These are phyloP conservation scores for Eucalyptus camaldulensis DNA, from an alignment of 345 rosid genomes.

Conservation along the genomic window DNA sequence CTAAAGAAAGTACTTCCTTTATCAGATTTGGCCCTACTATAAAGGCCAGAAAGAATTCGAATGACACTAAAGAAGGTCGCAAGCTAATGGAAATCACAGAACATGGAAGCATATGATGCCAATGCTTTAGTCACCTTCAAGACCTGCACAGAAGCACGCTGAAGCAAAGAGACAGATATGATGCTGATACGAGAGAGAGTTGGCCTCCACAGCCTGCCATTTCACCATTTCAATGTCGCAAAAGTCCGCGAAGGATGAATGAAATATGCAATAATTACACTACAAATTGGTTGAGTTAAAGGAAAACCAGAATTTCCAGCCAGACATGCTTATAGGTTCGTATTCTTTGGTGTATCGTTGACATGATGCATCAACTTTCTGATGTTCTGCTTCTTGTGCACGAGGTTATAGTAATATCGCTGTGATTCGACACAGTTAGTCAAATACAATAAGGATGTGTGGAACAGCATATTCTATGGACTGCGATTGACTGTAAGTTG, in stretches of 20 bases:
- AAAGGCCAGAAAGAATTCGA: not conserved
- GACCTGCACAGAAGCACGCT: not conserved
- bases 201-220: not conserved
- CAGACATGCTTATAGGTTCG: not conserved
- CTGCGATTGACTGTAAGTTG: not conserved
- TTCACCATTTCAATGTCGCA: not conserved
- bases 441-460: not conserved
- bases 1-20: not conserved
- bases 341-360: not conserved
- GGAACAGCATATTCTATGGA: not conserved
- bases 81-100: not conserved
- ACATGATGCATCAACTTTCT: not conserved
- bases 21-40: not conserved
- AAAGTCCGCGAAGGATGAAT: not conserved
- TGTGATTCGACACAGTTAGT: not conserved
- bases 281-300: not conserved
- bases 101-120: not conserved
- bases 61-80: not conserved
- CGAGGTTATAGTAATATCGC: not conserved
- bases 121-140: not conserved
- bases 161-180: not conserved
- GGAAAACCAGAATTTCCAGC: not conserved
- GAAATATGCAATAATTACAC: not conserved
- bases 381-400: not conserved
- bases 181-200: not conserved